phyloP scores from a whole-genome alignment of 257 asterid species.

The Solanum virginianum region DNA sequence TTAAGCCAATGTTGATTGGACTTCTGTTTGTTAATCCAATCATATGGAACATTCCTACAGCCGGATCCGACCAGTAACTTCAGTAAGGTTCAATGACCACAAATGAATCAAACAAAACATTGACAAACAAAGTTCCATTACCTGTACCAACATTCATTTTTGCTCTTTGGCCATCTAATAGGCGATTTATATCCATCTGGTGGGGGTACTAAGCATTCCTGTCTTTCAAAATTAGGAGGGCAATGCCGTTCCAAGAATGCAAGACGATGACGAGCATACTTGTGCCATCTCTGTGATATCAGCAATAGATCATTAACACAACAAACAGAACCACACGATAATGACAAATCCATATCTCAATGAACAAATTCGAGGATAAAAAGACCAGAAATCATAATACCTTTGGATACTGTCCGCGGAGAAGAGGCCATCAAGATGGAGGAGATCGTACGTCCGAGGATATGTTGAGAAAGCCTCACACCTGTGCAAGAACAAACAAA shows the following conservation, averaged over 20 bases:
- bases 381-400: conserved; percentile 11
- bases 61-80: background rate
- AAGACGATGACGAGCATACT: conserved; percentile 46
- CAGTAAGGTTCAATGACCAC: background rate
- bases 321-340: background rate
- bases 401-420: conserved; percentile 39
- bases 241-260: conserved; percentile 80
- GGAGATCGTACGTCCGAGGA: conserved; percentile 22
- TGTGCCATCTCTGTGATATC: conserved; percentile 58
- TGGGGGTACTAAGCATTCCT: conserved; percentile 77
- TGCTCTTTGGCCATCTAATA: conserved; percentile 84
- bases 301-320: background rate
- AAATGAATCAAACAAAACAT: background rate
- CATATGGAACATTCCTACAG: conserved; percentile 23
- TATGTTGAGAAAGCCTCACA: conserved; percentile 24
- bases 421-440: conserved; percentile 16
- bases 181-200: conserved; percentile 68
- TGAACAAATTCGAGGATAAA: background rate
- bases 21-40: conserved; percentile 20
- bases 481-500: background rate
- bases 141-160: conserved; percentile 84
- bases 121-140: conserved; percentile 4
- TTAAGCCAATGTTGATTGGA: conserved; percentile 21
- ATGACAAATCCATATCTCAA: background rate
- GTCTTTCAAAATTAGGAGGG: conserved; percentile 64